Conservation (phyloP, 257 asterid species). For the Solanum paucissectum region DNA sequence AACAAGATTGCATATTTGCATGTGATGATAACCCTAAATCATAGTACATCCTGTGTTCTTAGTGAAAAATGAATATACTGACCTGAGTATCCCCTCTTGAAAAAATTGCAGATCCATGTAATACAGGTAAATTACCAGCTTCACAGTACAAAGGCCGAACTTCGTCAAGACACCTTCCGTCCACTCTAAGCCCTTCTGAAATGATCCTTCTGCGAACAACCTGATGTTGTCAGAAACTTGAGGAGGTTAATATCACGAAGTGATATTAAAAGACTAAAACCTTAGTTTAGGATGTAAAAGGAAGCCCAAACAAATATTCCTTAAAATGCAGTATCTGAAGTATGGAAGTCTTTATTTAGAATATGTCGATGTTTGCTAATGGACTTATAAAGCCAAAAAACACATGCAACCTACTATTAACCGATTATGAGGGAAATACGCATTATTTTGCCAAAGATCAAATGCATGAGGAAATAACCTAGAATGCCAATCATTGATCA, state of each 20-base stretch:
- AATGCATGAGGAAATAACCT: background rate
- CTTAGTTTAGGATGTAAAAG: background rate
- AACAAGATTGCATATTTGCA: background rate
- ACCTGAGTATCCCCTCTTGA: slow-evolving; percentile 98
- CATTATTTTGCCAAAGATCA: background rate
- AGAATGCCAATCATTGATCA: background rate
- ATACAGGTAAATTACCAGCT: slow-evolving; percentile 70
- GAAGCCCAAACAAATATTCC: background rate
- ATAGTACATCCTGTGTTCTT: background rate
- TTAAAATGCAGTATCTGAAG: background rate
- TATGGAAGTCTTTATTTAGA: background rate
- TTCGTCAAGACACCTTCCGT: slow-evolving; percentile 88
- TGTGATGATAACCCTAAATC: background rate
- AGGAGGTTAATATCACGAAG: slow-evolving; percentile 5
- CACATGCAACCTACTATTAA: background rate
- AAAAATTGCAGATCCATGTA: slow-evolving; percentile 87
- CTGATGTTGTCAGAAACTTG: slow-evolving; percentile 31
- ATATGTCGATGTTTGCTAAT: background rate
- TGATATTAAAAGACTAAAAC: background rate
- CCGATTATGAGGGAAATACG: background rate
- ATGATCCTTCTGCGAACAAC: slow-evolving; percentile 83
- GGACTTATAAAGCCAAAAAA: background rate
- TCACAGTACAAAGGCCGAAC: slow-evolving; percentile 85
- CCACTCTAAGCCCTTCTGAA: slow-evolving; percentile 79
- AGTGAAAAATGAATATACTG: slow-evolving; percentile 5